These are phyloP conservation scores for Cercis canadensis DNA, from an alignment of 306 rosid genomes.

Conservation along the genomic window DNA sequence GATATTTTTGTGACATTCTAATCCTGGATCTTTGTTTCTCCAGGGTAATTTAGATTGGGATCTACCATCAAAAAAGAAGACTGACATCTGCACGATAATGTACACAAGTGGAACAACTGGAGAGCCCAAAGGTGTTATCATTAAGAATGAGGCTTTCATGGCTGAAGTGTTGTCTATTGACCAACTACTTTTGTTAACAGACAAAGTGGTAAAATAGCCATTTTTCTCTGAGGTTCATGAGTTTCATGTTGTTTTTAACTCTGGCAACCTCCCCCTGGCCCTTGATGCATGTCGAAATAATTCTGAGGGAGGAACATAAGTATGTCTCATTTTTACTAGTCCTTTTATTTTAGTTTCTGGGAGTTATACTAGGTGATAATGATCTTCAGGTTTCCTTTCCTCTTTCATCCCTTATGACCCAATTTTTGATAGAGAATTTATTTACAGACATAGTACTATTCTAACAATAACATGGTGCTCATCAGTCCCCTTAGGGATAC, in stretches of 20 bases:
- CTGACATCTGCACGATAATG: slow-evolving; percentile 76
- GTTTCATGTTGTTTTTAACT: background rate
- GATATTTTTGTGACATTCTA: background rate
- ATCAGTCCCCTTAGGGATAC: too few species aligned
- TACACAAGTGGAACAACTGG: slow-evolving; percentile 98
- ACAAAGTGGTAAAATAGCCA: slow-evolving; percentile 61
- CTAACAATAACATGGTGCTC: too few species aligned
- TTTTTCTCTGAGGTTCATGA: slow-evolving; percentile 12
- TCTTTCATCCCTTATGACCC: too few species aligned
- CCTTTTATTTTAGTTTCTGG: background rate
- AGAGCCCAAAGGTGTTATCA: slow-evolving; percentile 93
- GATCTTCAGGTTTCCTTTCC: background rate
- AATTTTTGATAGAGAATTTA: too few species aligned
- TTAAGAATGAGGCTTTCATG: slow-evolving; percentile 75
- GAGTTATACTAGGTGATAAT: background rate
- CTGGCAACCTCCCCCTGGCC: background rate
- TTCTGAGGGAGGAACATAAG: background rate
- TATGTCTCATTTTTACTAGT: background rate
- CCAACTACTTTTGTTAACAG: slow-evolving; percentile 68
- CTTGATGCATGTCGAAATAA: background rate
- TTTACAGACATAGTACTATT: too few species aligned
- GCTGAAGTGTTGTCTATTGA: slow-evolving; percentile 75
- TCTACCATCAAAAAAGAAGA: slow-evolving; percentile 67
- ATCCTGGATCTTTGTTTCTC: slow-evolving; percentile 15
- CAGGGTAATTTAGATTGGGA: slow-evolving; percentile 69